These are phyloP conservation scores for Puccinia horiana DNA, from an alignment of 1,284 basidiomycete species.

Conservation along the genomic window DNA sequence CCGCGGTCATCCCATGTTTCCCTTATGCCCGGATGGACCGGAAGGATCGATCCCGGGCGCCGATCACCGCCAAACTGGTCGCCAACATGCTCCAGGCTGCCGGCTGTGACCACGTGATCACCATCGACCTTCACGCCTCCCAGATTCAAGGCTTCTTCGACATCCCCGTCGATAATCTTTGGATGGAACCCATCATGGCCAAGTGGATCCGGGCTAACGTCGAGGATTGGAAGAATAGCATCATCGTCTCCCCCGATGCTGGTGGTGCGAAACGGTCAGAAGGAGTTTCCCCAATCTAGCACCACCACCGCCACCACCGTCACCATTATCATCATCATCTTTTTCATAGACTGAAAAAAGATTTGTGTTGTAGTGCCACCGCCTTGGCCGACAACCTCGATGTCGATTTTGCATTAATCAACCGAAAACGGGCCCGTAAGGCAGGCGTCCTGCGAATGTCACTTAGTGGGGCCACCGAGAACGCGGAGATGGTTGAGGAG, in stretches of 20 bases:
- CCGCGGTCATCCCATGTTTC: slow-evolving; percentile 96
- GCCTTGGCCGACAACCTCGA: slow-evolving; percentile 92
- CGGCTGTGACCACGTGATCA: slow-evolving; percentile 97
- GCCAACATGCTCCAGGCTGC: slow-evolving; percentile 97
- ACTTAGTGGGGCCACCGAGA: slow-evolving; percentile 51
- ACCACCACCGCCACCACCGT: no score
- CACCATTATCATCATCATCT: background rate
- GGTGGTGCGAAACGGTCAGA: slow-evolving; percentile 90
- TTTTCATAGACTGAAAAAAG: background rate
- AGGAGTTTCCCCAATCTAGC: slow-evolving; percentile 55
- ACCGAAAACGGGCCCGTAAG: slow-evolving; percentile 70
- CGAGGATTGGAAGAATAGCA: slow-evolving; percentile 79
- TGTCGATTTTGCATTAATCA: slow-evolving; percentile 95
- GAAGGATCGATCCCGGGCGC: slow-evolving; percentile 94
- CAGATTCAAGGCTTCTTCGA: slow-evolving; percentile 99
- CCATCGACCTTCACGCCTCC: slow-evolving; percentile 95
- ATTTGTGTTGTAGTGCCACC: slow-evolving; percentile 77
- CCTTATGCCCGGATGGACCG: slow-evolving; percentile 92
- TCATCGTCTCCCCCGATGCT: slow-evolving; percentile 95
- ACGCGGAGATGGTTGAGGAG: slow-evolving; percentile 60
- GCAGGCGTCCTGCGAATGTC: background rate
- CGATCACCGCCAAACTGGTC: slow-evolving; percentile 96
- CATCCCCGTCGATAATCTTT: slow-evolving; percentile 96
- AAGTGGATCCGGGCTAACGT: slow-evolving; percentile 78
- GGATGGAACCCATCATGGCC: slow-evolving; percentile 59